Percentiles rank a stretch among this genome's conserved stretches.
phyloP scores from a whole-genome alignment of 2,329 filamentous ascomycete species.

The Xylariaceae sp. region DNA sequence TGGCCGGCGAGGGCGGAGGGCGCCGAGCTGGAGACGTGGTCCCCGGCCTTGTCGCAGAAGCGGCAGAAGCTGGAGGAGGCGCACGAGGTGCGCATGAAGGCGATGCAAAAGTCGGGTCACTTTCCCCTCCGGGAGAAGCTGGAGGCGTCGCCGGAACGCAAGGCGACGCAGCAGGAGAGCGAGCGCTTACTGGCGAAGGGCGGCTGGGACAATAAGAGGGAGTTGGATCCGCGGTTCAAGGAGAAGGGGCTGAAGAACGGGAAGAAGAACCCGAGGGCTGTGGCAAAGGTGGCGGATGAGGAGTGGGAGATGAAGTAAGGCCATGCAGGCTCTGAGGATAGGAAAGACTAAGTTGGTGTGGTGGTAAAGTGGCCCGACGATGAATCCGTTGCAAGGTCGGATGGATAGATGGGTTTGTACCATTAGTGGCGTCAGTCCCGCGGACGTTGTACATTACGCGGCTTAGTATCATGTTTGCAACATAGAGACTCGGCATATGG shows the following conservation, averaged over 20 bases:
- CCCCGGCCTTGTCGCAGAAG: slow-evolving; percentile 15
- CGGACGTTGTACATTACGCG: too few species aligned
- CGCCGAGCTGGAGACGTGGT: slow-evolving; percentile 1
- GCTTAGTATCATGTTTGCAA: too few species aligned
- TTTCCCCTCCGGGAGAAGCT: slow-evolving; percentile 38
- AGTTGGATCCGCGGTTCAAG: slow-evolving; percentile 33
- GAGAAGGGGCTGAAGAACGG: slow-evolving; percentile 5
- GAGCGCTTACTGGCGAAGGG: slow-evolving; percentile 56
- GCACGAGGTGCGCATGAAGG: not conserved
- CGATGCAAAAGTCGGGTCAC: slow-evolving; percentile 25
- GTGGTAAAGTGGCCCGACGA: too few species aligned
- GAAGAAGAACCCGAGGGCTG: not conserved
- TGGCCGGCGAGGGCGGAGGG: slow-evolving; percentile 72
- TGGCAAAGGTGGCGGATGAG: slow-evolving; percentile 10
- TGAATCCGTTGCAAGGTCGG: too few species aligned
- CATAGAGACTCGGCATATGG: too few species aligned
- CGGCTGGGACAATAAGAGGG: slow-evolving; percentile 52
- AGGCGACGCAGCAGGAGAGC: slow-evolving; percentile 50
- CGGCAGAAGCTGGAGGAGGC: slow-evolving; percentile 28
- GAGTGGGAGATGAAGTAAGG: too few species aligned
- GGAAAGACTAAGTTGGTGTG: not conserved
- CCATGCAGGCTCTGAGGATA: too few species aligned
- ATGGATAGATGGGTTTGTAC: too few species aligned
- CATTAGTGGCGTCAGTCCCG: too few species aligned
- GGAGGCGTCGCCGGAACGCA: slow-evolving; percentile 36